Evolutionary conservation across 1,284 basidiomycete genomes (phyloP).

Genomic region (Abortiporus biennis): DNA sequence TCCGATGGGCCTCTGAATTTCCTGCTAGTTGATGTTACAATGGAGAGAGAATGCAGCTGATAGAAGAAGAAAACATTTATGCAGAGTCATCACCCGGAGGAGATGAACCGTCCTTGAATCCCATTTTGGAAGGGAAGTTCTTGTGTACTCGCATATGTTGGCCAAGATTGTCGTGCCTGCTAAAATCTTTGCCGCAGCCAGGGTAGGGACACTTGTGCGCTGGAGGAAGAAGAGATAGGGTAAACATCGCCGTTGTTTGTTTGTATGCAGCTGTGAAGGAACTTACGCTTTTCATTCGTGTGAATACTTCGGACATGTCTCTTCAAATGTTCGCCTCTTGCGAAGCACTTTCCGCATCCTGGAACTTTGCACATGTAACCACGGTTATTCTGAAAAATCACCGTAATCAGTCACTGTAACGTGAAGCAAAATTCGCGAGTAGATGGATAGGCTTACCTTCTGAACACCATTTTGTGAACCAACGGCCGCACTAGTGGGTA

Average conservation of each 20-base stretch:
- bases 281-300: constrained; percentile 76
- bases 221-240: constrained; percentile 23
- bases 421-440: background rate
- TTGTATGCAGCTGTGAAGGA: constrained; percentile 6
- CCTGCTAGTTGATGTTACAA: too few relatives aligned
- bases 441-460: constrained; percentile 19
- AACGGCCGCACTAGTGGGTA: constrained; percentile 50
- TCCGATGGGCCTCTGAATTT: too few relatives aligned
- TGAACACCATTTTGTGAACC: constrained; percentile 29
- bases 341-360: constrained; percentile 77
- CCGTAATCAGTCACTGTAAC: constrained; percentile 3
- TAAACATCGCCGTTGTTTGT: constrained; percentile 5
- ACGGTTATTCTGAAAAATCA: constrained; percentile 36
- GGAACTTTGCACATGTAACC: constrained; percentile 67
- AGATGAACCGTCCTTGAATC: too few relatives aligned
- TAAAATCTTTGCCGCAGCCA: constrained; percentile 78
- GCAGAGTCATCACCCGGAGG: background rate
- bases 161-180: constrained; percentile 79
- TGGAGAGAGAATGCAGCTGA: too few relatives aligned
- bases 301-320: constrained; percentile 75
- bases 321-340: constrained; percentile 74
- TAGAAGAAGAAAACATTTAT: too few relatives aligned
- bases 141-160: constrained; percentile 72
- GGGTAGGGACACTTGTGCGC: constrained; percentile 74
- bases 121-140: too few relatives aligned